Percentiles rank a stretch among this genome's conserved stretches.
Evolutionary conservation across 139 green algal genomes (phyloP).

Genomic region (Chlamydomonas schloesseri): DNA sequence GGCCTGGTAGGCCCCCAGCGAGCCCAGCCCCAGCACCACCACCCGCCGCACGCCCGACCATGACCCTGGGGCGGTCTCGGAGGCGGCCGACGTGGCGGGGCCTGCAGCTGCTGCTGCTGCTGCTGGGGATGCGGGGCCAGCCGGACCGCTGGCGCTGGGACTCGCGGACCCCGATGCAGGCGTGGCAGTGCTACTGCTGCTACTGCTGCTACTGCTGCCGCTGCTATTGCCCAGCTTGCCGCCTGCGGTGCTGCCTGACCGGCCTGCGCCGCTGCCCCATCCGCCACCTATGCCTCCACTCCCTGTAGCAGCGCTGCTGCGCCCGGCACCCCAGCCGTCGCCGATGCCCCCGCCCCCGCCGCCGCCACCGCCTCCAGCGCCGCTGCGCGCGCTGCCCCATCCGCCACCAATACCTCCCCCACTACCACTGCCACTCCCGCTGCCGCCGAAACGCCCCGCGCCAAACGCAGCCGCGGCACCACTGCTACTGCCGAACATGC

Average conservation of each 20-base stretch:
- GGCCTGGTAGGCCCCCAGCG: not conserved
- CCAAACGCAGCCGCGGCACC: not conserved
- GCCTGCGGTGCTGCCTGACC: no score
- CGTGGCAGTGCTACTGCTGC: not conserved
- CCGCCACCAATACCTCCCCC: no score
- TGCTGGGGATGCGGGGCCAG: no score
- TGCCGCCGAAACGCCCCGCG: not conserved
- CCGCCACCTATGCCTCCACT: not conserved
- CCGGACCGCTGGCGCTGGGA: no score
- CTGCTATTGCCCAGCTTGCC: not conserved
- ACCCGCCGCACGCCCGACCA: constrained; percentile 9
- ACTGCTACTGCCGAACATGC: not conserved
- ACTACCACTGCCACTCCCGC: no score
- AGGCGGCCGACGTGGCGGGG: no score
- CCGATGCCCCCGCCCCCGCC: not conserved
- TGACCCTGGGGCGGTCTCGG: no score
- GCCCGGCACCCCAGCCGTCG: not conserved
- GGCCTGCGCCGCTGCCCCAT: not conserved
- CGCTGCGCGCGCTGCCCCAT: not conserved
- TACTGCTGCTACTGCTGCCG: not conserved
- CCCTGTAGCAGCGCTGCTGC: no score
- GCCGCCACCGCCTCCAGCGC: not conserved
- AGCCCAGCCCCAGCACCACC: constrained; percentile 39
- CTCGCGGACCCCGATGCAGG: no score
- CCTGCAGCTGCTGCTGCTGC: no score